Conservation (phyloP, 192 early-diverging fungal species). For the Thamnidium elegans region DNA sequence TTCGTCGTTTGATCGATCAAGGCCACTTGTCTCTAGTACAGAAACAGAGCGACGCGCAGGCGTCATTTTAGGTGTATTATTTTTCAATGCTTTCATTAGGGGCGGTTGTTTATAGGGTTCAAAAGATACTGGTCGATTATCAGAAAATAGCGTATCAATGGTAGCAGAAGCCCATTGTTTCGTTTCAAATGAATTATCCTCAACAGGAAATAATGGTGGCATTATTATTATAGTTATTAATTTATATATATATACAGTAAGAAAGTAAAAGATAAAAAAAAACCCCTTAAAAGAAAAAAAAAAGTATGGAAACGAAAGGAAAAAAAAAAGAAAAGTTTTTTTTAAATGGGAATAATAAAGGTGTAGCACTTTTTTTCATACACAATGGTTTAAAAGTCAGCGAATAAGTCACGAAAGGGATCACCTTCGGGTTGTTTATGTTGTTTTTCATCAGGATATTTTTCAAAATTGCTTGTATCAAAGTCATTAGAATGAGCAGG, state of each 20-base stretch:
- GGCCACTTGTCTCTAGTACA: neutral
- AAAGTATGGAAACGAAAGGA: neutral
- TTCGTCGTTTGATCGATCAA: neutral
- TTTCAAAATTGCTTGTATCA: constrained; percentile 41
- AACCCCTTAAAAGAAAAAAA: neutral
- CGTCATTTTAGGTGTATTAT: neutral
- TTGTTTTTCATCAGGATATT: constrained; percentile 50
- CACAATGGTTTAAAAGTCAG: constrained; percentile 59
- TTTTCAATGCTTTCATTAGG: neutral
- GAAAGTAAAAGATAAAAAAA: neutral
- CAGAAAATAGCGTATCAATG: constrained; percentile 17
- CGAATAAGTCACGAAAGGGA: constrained; percentile 78
- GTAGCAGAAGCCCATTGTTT: constrained; percentile 19
- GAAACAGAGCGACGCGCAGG: constrained; percentile 1
- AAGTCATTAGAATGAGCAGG: constrained; percentile 26
- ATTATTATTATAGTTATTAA: neutral
- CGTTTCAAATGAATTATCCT: constrained; percentile 11
- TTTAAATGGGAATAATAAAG: neutral
- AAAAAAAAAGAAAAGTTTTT: neutral
- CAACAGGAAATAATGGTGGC: constrained; percentile 8
- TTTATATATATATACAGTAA: neutral
- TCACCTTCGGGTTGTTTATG: constrained; percentile 48
- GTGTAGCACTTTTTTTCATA: neutral
- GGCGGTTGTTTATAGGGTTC: constrained; percentile 1
- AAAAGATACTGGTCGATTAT: constrained; percentile 19